Evolutionary conservation across 805 yeast genomes (phyloP), one percentile per base, ranked within the genome.

Genomic region (Priceomyces haplophilus): DNA sequence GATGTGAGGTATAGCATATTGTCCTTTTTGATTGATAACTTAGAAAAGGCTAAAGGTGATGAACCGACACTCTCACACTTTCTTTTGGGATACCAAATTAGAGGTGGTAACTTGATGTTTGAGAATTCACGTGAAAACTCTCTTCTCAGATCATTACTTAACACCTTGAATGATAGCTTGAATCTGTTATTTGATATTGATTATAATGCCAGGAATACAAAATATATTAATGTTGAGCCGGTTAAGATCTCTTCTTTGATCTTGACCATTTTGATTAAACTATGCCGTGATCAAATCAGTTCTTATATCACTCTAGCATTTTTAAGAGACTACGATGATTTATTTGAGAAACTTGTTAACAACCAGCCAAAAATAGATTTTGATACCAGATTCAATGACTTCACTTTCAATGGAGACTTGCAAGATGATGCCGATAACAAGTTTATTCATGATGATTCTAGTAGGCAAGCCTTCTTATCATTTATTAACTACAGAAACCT

Each of bases 41-140:
- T 88, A 38, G 43, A 48, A 5, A 58, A 68, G 1, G 47, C 65
- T 1, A 64, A 67, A 6, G 63, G 71, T 0, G 65, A 64, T 8
- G 64, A 62, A 12, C 73, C 80, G 4, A 73, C 83, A 0, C 73
- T 85, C 1, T 67, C 91, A 1, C 97, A 89, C 56, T 82, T 83
- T 51, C 59, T 91, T 7, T 69, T 91, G 1, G 98, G 98, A 0
- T 88, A 82, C 59, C 80, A 78, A 33, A 53, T 64, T 50, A 45
- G 62, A 52, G 76, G 67, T 4, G 65, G 55, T 1, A 77, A 73
- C 40, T 64, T 81, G 16, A 59, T 77, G 0, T 58, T 82, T n/a
- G 80, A 80, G 2, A 80, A 88, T 0, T 79, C 80, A 18, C 63
- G 62, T 2, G 75, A 87, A 0, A 67, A 71, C 12, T 82, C 89